phyloP scores from a whole-genome alignment of 176 grass and related monocot species.

The Aegilops longissima region DNA sequence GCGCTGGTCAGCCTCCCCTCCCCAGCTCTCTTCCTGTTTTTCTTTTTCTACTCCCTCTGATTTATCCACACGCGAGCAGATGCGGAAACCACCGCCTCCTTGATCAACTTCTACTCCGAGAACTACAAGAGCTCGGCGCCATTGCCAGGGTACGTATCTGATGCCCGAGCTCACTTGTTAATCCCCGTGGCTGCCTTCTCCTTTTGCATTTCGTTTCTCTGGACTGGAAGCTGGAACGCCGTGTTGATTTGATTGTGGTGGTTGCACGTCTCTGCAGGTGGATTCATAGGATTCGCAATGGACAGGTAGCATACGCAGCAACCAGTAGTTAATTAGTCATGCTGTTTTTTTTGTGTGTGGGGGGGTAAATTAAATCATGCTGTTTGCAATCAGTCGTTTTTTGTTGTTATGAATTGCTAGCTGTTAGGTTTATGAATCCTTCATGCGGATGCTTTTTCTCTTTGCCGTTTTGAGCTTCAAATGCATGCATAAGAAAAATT shows the following conservation, averaged over 20 bases:
- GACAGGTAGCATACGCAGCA: slow-evolving; percentile 50
- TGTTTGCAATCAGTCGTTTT: neutral
- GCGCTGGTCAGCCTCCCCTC: slow-evolving; percentile 34
- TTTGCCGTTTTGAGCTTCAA: neutral
- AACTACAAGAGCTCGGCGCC: slow-evolving; percentile 90
- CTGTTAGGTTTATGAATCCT: neutral
- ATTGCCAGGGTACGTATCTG: slow-evolving; percentile 48
- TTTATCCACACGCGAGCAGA: slow-evolving; percentile 27
- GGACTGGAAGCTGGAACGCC: neutral
- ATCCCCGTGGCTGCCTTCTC: neutral
- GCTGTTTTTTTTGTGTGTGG: neutral
- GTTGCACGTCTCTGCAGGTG: slow-evolving; percentile 48
- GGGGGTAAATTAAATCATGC: neutral
- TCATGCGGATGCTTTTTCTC: neutral
- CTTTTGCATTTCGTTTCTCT: slow-evolving; percentile 24
- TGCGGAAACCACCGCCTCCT: slow-evolving; percentile 24
- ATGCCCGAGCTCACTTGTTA: neutral
- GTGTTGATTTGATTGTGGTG: slow-evolving; percentile 29
- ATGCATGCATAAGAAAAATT: neutral
- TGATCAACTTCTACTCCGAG: slow-evolving; percentile 72
- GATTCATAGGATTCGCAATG: slow-evolving; percentile 82
- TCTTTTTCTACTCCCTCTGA: neutral
- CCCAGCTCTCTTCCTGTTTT: neutral
- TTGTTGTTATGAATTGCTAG: neutral
- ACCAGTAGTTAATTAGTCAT: neutral